Base-by-base conservation (phyloP, 1,284 basidiomycete genomes). In the Sporisorium iseilematis-ciliati region DNA sequence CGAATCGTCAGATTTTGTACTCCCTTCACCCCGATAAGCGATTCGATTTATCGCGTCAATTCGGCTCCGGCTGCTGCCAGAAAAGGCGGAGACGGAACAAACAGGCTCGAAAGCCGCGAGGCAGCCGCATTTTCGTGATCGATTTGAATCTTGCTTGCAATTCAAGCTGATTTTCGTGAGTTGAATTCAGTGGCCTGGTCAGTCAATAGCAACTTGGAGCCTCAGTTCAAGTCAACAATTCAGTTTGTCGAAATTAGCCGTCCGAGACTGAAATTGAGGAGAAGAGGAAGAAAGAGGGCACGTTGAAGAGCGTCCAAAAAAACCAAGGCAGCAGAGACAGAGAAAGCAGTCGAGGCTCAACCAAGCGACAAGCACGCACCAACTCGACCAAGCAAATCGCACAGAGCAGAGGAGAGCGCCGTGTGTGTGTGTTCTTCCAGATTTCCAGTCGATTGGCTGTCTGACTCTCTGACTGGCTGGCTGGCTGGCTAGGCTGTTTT, bases 81-180 rank as follows among this genome's bases (percentile, higher is more conserved):
- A 12, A 3, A 38, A 4, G 18, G 2, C n/a, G 3, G n/a, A 50
- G 40, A 65, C 68, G 68, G 68, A 71, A 45, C 43, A 65, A 71
- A 71, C 58, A 71, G 68, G 67, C 61, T 57, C 42, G 35, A 45
- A 26, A 26, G 56, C 67, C 29, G 42, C 25, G 6, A 11, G 18
- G 6, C 26, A 11, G 5, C 25, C 53, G 12, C 41, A n/a, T 38
- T n/a, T 57, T 65, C 51, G 68, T 71, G 68, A 71, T 71, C 68
- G 68, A 62, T 70, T 61, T 61, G 11, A 18, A 31, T 6, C 8
- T 20, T 21, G 35, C 11, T 26, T 5, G 6, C 4, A 31, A 16
- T 38, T 16, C 14, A 38, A 38, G 12, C 35, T 38, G 14, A 38
- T 14, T 16, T 38, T 38, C 35, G 12, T 4, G 12, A 38, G 3